Base-by-base conservation (phyloP, 257 asterid genomes). In the Prunella vulgaris region DNA sequence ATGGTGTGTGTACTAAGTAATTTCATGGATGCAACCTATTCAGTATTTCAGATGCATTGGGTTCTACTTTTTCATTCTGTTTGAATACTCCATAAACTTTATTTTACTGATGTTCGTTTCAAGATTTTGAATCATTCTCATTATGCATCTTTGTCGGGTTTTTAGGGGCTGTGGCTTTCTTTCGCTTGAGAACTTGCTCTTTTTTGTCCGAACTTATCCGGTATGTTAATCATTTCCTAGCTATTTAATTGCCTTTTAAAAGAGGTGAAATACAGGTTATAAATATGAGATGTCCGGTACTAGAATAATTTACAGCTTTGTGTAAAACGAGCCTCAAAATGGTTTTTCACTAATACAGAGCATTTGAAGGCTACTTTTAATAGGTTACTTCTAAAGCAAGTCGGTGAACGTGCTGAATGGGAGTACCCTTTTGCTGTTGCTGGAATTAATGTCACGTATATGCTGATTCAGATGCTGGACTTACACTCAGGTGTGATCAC, bases 341-440 rank as follows among this genome's bases (percentile, higher is more conserved):
- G 69, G 49, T 24, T 71, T 80, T 81, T 61, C 65, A 86, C 95
- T 92, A 81, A 92, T 86, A 56, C 56, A 60, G 64, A 79, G 75
- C 74, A 80, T 84, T 81, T 86, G 90, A 87, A 93, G 99, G 86
- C 66, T 79, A 73, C 88, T 84, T 93, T 90, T 82, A 90, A 75
- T 81, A 89, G 92, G 90, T 81, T 93, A 72, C 94, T 90, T 76
- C 84, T 75, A 69, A 93, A 93, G 80, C 74, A 84, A 88, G 80
- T 77, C 14, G 99, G 96, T 61, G 52, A 79, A 10, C 93, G 96
- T 24, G 82, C 96, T 60, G 66, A 80, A 54, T 93, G 99, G 99
- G 99, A 93, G 72, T 93, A 93, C 69, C 99, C 99, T 6, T 93
- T 93, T 75, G 96, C 99, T 68, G 99, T 77, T 2, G 99, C 97